These are phyloP conservation scores for Brassica hybrid DNA, from an alignment of 441 rosid species.

Conservation along the genomic window DNA sequence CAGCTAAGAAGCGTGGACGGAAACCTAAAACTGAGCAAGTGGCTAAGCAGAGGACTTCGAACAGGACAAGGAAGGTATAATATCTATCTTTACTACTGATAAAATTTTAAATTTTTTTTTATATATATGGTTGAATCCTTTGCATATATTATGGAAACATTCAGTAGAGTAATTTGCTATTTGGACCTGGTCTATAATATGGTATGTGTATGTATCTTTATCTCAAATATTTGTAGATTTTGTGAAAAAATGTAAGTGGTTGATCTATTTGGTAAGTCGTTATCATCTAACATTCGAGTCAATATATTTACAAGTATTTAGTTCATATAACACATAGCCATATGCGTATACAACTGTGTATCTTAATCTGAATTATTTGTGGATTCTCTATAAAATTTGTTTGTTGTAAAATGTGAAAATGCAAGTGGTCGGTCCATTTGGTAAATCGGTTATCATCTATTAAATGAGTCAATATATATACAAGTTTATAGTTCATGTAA, in stretches of 20 bases:
- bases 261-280: too few relatives aligned
- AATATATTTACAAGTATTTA: too few relatives aligned
- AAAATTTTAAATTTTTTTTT: too few relatives aligned
- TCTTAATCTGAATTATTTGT: not conserved
- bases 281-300: too few relatives aligned
- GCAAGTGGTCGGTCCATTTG: slow-evolving; percentile 15
- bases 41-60: slow-evolving; percentile 50
- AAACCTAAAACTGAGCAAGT: slow-evolving; percentile 47
- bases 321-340: too few relatives aligned
- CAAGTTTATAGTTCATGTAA: not conserved
- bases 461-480: not conserved
- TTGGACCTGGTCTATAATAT: too few relatives aligned
- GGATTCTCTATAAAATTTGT: not conserved
- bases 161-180: too few relatives aligned
- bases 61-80: slow-evolving; percentile 71
- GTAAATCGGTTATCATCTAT: not conserved
- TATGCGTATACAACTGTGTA: not conserved
- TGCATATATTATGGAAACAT: too few relatives aligned
- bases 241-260: too few relatives aligned
- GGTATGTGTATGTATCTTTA: too few relatives aligned
- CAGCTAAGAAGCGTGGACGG: slow-evolving; percentile 58
- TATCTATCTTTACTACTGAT: not conserved
- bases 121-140: too few relatives aligned
- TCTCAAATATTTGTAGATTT: too few relatives aligned
- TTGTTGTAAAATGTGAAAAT: not conserved